Evolutionary conservation across 169 alveolate species (phyloP).

Genomic region (Babesia sp.): DNA sequence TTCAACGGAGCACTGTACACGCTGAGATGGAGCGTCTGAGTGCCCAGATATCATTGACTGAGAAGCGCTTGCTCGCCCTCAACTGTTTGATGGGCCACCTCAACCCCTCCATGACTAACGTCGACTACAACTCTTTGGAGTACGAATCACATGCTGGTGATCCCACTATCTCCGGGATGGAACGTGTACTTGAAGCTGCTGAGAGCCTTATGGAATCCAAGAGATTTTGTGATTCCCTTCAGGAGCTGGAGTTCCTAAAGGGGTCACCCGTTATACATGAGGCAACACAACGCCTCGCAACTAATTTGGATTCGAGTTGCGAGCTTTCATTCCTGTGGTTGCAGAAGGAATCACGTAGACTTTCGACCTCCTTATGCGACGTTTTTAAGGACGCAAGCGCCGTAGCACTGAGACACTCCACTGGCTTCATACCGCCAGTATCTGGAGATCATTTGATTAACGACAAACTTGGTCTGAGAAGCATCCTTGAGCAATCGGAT

Average conservation of each 20-base stretch:
- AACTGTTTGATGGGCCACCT: constrained; percentile 24
- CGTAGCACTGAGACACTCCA: constrained; percentile 28
- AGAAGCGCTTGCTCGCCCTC: constrained; percentile 27
- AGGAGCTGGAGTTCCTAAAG: constrained; percentile 31
- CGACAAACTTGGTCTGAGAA: constrained; percentile 3
- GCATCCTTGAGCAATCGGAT: neutral
- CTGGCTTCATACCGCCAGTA: constrained; percentile 16
- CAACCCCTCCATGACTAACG: constrained; percentile 24
- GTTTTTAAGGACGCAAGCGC: constrained; percentile 22
- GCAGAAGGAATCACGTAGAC: constrained; percentile 15
- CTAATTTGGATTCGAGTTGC: constrained; percentile 16
- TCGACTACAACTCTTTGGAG: neutral
- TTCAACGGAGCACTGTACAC: neutral
- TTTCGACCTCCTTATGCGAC: constrained; percentile 6
- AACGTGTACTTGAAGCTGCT: constrained; percentile 24
- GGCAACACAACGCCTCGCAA: constrained; percentile 16
- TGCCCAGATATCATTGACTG: constrained; percentile 18
- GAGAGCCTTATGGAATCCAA: constrained; percentile 20
- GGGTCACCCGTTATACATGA: constrained; percentile 18
- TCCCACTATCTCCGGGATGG: neutral
- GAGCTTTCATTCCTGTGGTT: constrained; percentile 17
- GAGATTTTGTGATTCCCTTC: constrained; percentile 32
- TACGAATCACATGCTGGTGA: neutral
- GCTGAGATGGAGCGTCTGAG: constrained; percentile 22
- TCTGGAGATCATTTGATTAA: neutral